Base-by-base conservation (phyloP, 2,329 filamentous ascomycete species). In the Salinomyces thailandicus region DNA sequence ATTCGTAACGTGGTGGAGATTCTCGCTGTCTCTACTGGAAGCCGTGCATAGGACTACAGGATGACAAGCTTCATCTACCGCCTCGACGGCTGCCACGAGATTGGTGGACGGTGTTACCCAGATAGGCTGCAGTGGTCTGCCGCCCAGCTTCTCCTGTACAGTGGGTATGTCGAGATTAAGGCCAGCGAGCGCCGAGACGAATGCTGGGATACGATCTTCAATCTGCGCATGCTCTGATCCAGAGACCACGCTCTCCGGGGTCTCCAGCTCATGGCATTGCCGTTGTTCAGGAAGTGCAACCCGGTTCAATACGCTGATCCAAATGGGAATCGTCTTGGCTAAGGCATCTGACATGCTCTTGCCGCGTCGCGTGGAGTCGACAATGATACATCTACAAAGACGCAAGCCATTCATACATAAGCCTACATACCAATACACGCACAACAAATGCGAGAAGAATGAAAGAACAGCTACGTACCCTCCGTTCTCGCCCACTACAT, bases 271-370 rank as follows among this genome's bases (percentile, higher is more conserved):
- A 51, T 79, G 68, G 14, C 58, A 62, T 12, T 56, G 53, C 13
- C 51, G 47, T 3, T 64, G 47, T 14, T 68, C 61, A 0, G 82
- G 80, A 55, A 94, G 93, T 4, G 96, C 64, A 3, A 77, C 67
- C 31, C 73, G 69, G 61, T 96, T 96, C 50, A 95, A 62, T 13
- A 95, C 84, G 43, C 80, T 76, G 60, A 83, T 87, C 91, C 91
- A 98, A 44, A 94, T 83, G 2, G 91, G 89, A 17, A 96, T 70
- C 0, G 91, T 96, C 60, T 94, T 95, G 50, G 82, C 85, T 13
- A 98, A 71, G 12, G 91, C 87, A 62, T 98, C 91, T 1, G 91
- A 89, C 78, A 96, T 93, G 75, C 81, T 74, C 65, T 96, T 96
- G 7, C 91, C 91, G 35, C 89, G 72, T 38, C 91, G 71, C 0